Evolutionary conservation across 306 rosid genomes (phyloP).

Genomic region (Arachis hypogaea): DNA sequence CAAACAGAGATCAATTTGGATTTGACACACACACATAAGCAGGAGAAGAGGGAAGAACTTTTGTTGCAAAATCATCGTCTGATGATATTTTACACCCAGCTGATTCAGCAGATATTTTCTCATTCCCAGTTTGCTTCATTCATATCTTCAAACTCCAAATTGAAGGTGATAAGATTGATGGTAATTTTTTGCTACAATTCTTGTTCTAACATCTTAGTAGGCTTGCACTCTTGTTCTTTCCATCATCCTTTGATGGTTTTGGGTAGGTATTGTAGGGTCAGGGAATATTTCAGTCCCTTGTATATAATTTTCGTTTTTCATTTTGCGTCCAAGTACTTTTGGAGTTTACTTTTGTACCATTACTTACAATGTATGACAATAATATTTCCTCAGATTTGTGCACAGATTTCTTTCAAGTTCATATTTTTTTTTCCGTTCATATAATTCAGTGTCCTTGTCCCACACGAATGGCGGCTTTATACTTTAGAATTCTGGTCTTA

Average conservation of each 20-base stretch:
- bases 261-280: conserved; percentile 7
- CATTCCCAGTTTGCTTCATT: conserved; percentile 23
- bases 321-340: conserved; percentile 11
- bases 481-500: no score
- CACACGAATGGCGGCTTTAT: no score
- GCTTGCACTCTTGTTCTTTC: conserved; percentile 14
- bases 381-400: conserved; percentile 2
- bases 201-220: conserved; percentile 20
- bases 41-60: neutral
- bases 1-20: neutral
- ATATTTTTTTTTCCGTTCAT: conserved; percentile 8
- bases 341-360: conserved; percentile 19
- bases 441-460: neutral
- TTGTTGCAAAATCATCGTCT: conserved; percentile 45
- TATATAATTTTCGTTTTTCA: conserved; percentile 37
- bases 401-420: neutral
- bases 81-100: conserved; percentile 45
- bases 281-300: conserved; percentile 29
- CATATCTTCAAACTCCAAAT: conserved; percentile 9
- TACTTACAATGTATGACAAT: conserved; percentile 16
- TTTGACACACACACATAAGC: neutral
- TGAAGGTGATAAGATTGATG: conserved; percentile 23
- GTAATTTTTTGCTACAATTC: neutral
- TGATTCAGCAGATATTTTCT: conserved; percentile 1
- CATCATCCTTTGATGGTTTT: conserved; percentile 63